Conservation (phyloP, 2,329 filamentous ascomycete species). For the Cadophora sp. region DNA sequence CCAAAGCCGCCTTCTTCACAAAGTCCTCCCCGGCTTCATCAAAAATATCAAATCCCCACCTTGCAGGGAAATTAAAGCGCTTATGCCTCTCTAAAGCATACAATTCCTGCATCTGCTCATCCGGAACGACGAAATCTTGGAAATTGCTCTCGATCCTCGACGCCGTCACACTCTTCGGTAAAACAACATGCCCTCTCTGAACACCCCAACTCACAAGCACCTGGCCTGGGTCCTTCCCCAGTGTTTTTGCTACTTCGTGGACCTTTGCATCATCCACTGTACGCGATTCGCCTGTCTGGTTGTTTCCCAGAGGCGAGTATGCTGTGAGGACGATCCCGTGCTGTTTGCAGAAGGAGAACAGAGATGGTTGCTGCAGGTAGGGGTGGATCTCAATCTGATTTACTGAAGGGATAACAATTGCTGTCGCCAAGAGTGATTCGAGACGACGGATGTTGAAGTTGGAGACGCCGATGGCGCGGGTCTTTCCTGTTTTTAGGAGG, state of each 20-base stretch:
- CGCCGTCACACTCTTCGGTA: conserved; percentile 71
- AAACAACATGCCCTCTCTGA: conserved; percentile 69
- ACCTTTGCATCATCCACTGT: conserved; percentile 62
- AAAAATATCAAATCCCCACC: conserved; percentile 55
- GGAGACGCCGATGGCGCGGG: conserved; percentile 39
- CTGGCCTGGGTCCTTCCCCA: conserved; percentile 62
- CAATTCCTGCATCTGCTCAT: conserved; percentile 48
- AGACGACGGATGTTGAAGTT: conserved; percentile 53
- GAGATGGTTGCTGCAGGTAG: conserved; percentile 38
- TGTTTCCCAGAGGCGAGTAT: conserved; percentile 68
- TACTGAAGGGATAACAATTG: conserved; percentile 52
- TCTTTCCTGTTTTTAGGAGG: conserved; percentile 40
- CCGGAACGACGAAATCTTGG: conserved; percentile 44
- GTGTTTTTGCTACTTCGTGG: conserved; percentile 65
- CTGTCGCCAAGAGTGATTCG: conserved; percentile 55
- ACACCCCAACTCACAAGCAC: conserved; percentile 75
- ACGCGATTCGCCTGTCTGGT: conserved; percentile 65
- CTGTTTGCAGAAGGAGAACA: conserved; percentile 37
- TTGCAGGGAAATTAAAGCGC: conserved; percentile 51
- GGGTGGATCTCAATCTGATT: conserved; percentile 46
- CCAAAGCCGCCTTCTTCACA: conserved; percentile 58
- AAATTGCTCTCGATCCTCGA: conserved; percentile 54
- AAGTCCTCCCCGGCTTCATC: conserved; percentile 52
- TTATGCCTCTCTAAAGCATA: conserved; percentile 51
- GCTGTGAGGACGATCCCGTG: conserved; percentile 63